Evolutionary conservation across 2,329 filamentous ascomycete species (phyloP), one percentile per base, ranked within the genome.

Genomic region (Calonectria hawksworthii): DNA sequence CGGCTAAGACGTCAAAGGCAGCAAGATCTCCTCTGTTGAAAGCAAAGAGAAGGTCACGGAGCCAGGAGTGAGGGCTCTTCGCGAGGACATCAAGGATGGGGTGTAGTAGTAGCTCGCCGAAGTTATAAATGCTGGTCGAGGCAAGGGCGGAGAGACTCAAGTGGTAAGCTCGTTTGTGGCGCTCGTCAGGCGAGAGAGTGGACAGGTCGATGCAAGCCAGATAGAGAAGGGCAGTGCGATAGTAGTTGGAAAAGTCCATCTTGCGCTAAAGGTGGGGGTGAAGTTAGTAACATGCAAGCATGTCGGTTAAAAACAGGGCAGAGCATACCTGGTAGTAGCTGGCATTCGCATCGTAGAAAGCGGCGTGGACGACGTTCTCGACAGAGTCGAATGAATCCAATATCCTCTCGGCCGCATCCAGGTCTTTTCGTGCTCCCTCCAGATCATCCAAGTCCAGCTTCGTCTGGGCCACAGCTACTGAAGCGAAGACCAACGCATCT

Each of bases 41-140:
- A 73, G 97, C 96, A 83, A 98, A 98, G 59, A 99, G 92, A n/a
- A 99, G 93, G 54, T 98, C 95, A 77, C 96, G 94, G 77, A 99
- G 91, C 97, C 97, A 99, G 67, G 93, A 89, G 84, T 93, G 91
- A 30, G 94, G 93, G 80, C 93, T 92, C 82, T 89, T 89, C 30
- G 84, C 83, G 68, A 99, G 92, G 26, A 94, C 93, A 83, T 98
- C 95, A 77, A 99, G 93, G 83, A 99, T 98, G 4, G 97, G 97
- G 85, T 99, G 97, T 79, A 99, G 92, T 38, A 99, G 92, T n/a
- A 99, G 93, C 89, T 99, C 97, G 85, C 97, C 97, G 81, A 99
- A 99, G 89, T 99, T 99, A 92, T 99, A 99, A 88, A 99, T 99
- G 82, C 93, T 95, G 82, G 96, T 95, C 66, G 96, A 98, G 50